Evolutionary conservation across 805 yeast genomes (phyloP).

Genomic region (Candida ficus): DNA sequence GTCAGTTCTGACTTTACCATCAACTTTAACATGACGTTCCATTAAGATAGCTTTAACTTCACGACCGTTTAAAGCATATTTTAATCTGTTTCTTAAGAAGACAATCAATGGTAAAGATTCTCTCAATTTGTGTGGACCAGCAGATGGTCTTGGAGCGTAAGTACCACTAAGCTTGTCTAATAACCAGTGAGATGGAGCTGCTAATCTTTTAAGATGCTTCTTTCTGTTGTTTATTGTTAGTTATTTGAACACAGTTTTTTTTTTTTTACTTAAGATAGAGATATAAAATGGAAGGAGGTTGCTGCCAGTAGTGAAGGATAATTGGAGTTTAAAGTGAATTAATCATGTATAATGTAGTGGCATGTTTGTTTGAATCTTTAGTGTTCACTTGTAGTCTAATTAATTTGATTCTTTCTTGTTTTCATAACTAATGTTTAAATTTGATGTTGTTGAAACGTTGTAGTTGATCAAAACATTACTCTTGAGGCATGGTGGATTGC

Average conservation of each 20-base stretch:
- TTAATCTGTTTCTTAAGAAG: constrained; percentile 96
- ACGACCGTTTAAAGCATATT: constrained; percentile 98
- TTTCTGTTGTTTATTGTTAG: constrained; percentile 49
- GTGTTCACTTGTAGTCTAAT: no score
- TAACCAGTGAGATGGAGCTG: constrained; percentile 99
- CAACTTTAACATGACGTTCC: constrained; percentile 98
- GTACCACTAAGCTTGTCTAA: constrained; percentile 99
- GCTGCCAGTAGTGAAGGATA: no score
- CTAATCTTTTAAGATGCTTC: constrained; percentile 99
- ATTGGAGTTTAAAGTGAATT: no score
- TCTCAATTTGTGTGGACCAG: constrained; percentile 99
- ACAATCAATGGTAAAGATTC: constrained; percentile 96
- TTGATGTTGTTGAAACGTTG: no score
- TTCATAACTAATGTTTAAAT: no score
- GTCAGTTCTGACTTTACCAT: constrained; percentile 99
- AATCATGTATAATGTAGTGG: no score
- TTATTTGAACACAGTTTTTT: neutral
- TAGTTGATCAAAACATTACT: no score
- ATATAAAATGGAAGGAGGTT: no score
- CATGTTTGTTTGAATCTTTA: no score
- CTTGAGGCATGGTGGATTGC: no score
- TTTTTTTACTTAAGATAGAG: no score
- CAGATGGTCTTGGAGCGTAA: constrained; percentile 99
- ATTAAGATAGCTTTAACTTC: constrained; percentile 97
- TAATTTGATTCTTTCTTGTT: no score